Evolutionary conservation across 306 rosid genomes (phyloP).

Genomic region (Trifolium pratense): DNA sequence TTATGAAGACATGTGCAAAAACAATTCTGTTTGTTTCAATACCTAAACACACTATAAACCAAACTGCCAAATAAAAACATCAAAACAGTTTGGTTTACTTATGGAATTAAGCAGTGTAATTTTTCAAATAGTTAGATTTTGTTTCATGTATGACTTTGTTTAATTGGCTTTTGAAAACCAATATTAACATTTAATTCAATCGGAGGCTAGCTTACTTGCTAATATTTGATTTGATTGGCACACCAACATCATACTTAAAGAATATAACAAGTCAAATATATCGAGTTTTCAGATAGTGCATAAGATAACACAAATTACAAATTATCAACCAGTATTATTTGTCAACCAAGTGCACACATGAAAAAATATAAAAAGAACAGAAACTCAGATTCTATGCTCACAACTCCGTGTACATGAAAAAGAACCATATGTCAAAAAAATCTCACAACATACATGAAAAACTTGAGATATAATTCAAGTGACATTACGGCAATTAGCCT

Average conservation of each 20-base stretch:
- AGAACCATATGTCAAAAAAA: not conserved
- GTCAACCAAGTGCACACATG: not conserved
- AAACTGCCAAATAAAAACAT: not conserved
- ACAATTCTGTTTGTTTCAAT: no score
- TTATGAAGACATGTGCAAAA: no score
- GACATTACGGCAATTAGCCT: slow-evolving; percentile 46
- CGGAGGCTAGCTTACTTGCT: not conserved
- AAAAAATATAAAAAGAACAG: not conserved
- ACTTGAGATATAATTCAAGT: slow-evolving; percentile 19
- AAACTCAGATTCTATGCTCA: not conserved
- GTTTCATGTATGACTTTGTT: not conserved
- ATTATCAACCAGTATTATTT: not conserved
- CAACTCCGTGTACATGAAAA: not conserved
- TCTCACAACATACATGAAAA: not conserved
- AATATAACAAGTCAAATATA: not conserved
- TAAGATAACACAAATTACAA: not conserved
- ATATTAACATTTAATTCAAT: not conserved
- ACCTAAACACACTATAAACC: not conserved
- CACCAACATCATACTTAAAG: not conserved
- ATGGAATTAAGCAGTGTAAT: not conserved
- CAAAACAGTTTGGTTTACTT: not conserved
- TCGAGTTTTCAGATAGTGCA: not conserved
- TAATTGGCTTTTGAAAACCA: slow-evolving; percentile 1
- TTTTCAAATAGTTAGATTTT: not conserved
- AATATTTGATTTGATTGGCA: not conserved